A percentile compares a stretch with the other conserved stretches of the same genome.
Evolutionary conservation across 164 flowering plant genomes (phyloP).

Genomic region (Vitis labrusca): DNA sequence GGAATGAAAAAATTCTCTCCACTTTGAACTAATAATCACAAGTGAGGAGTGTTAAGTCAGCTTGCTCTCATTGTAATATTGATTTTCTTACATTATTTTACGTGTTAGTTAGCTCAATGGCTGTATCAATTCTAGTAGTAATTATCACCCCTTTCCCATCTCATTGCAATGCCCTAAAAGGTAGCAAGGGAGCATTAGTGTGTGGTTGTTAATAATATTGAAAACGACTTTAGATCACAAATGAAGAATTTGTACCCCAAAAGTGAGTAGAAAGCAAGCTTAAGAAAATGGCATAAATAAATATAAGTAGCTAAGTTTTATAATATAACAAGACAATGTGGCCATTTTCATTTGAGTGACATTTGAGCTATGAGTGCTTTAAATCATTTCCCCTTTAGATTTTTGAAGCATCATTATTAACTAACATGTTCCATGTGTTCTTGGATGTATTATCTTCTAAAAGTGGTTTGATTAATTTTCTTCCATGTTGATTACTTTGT

Average conservation of each 20-base stretch:
- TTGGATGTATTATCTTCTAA: too few relatives aligned
- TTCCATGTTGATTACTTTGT: too few relatives aligned
- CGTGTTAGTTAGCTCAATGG: conserved; percentile 21
- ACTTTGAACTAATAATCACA: neutral
- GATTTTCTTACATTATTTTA: conserved; percentile 5
- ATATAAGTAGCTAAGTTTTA: too few relatives aligned
- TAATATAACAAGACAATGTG: conserved; percentile 2
- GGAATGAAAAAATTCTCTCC: neutral
- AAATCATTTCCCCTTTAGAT: conserved; percentile 16
- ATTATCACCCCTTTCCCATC: conserved; percentile 15
- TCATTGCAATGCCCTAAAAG: neutral
- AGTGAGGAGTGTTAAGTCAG: conserved; percentile 4
- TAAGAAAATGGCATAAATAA: neutral
- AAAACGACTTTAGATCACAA: too few relatives aligned
- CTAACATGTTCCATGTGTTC: neutral
- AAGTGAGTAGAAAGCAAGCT: conserved; percentile 22
- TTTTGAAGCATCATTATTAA: conserved; percentile 9
- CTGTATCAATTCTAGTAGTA: conserved; percentile 2
- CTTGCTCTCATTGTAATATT: conserved; percentile 13
- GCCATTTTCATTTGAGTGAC: conserved; percentile 12
- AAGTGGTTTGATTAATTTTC: too few relatives aligned
- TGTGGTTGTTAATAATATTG: too few relatives aligned
- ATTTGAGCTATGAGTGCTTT: conserved; percentile 1
- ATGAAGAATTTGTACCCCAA: neutral
- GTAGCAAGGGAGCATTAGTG: too few relatives aligned